Evolutionary conservation across 78 protist genomes (phyloP).

Genomic region (Guillardia theta): DNA sequence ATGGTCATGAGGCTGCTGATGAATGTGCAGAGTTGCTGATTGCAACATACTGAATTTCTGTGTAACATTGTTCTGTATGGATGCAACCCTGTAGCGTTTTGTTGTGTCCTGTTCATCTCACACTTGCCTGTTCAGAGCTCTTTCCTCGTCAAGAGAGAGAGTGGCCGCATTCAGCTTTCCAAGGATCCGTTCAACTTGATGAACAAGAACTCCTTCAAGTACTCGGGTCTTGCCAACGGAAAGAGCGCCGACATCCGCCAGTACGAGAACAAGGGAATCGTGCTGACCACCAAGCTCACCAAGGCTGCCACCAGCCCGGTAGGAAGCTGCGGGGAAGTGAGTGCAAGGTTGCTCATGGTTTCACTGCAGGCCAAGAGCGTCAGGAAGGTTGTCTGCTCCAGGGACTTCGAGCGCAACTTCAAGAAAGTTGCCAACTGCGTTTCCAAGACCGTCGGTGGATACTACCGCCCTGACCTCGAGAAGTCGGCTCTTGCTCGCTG

Average conservation of each 20-base stretch:
- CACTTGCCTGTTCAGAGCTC: background rate
- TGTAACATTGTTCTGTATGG: background rate
- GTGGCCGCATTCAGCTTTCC: background rate
- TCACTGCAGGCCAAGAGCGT: no score
- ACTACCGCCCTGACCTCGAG: background rate
- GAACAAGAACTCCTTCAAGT: background rate
- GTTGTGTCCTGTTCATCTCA: background rate
- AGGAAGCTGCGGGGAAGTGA: no score
- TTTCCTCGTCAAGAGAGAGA: background rate
- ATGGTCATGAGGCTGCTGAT: background rate
- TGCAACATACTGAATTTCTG: background rate
- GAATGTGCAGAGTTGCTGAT: background rate
- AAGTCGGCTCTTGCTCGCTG: background rate
- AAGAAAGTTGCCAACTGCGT: background rate
- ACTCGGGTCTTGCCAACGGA: conserved; percentile 27
- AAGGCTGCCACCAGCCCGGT: background rate
- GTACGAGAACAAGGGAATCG: background rate
- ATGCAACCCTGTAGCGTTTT: background rate
- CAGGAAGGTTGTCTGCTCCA: no score
- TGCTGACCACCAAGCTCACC: background rate
- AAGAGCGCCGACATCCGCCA: background rate
- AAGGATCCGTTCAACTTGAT: background rate
- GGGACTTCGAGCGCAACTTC: background rate
- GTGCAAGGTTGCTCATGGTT: no score
- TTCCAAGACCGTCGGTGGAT: background rate